Conservation (phyloP, 306 rosid species). For the Vigna unguiculata region DNA sequence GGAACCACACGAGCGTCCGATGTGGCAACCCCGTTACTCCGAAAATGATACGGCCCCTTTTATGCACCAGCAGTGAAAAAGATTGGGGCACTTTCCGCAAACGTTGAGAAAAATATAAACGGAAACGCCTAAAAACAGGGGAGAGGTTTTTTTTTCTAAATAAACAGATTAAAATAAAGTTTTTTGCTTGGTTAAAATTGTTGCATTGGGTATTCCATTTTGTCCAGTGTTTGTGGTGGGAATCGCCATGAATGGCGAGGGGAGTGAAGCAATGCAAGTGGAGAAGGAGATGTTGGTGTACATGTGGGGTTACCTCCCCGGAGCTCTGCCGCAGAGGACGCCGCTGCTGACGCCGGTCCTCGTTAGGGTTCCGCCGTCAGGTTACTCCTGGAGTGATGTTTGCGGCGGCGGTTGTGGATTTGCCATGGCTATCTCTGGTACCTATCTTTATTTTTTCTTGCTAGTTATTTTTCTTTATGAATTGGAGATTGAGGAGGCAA, state of each 20-base stretch:
- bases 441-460: background rate
- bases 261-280: conserved; percentile 49
- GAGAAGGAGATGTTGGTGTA: conserved; percentile 55
- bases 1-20: conserved; percentile 60
- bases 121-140: background rate
- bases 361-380: conserved; percentile 57
- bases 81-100: conserved; percentile 3
- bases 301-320: conserved; percentile 97
- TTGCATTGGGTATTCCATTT: background rate
- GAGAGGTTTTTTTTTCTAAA: background rate
- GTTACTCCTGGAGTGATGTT: conserved; percentile 67
- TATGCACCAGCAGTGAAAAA: conserved; percentile 54
- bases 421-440: conserved; percentile 93
- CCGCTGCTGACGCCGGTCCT: conserved; percentile 69
- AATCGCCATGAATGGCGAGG: conserved; percentile 62
- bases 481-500: background rate
- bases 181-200: background rate
- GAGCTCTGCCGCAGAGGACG: conserved; percentile 86
- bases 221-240: background rate
- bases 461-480: background rate
- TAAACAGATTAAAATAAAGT: background rate
- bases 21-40: conserved; percentile 60
- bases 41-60: conserved; percentile 66
- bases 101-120: background rate
- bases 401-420: conserved; percentile 96